These are phyloP conservation scores for Euclidium syriacum DNA, from an alignment of 345 rosid species.

Conservation along the genomic window DNA sequence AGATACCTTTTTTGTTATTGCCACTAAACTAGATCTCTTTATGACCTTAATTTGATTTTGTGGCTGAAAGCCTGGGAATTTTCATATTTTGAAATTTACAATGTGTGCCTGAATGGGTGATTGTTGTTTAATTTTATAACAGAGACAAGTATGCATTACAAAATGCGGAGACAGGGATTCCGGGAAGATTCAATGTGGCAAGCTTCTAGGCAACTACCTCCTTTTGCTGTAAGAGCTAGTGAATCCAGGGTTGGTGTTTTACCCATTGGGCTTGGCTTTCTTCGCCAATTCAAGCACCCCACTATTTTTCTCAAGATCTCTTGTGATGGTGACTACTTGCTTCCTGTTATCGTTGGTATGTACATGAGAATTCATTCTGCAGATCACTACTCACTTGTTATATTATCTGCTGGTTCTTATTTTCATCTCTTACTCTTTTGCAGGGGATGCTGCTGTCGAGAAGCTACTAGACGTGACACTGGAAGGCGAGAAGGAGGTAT, in stretches of 20 bases:
- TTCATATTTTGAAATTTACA: too few relatives aligned
- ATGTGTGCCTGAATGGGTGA: neutral
- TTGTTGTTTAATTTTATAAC: neutral
- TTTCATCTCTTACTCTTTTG: slow-evolving; percentile 16
- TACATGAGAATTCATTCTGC: slow-evolving; percentile 7
- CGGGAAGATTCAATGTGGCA: slow-evolving; percentile 30
- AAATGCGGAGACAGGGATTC: slow-evolving; percentile 30
- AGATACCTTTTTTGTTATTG: neutral
- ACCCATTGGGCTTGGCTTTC: slow-evolving; percentile 46
- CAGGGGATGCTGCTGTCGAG: slow-evolving; percentile 78
- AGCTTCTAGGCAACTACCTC: slow-evolving; percentile 10
- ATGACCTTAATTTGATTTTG: neutral
- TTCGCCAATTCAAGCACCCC: slow-evolving; percentile 64
- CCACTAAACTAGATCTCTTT: neutral
- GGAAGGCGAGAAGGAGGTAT: slow-evolving; percentile 47
- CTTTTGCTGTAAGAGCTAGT: slow-evolving; percentile 10
- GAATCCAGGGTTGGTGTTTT: slow-evolving; percentile 32
- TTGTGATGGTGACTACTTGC: slow-evolving; percentile 77
- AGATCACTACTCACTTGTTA: neutral
- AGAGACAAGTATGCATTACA: slow-evolving; percentile 37
- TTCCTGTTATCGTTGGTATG: slow-evolving; percentile 83
- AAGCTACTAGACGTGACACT: slow-evolving; percentile 42
- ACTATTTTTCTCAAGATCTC: slow-evolving; percentile 85
- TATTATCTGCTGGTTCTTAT: neutral
- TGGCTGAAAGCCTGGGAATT: too few relatives aligned